Evolutionary conservation across 805 yeast genomes (phyloP).

Genomic region (Komagataella mondaviorum): DNA sequence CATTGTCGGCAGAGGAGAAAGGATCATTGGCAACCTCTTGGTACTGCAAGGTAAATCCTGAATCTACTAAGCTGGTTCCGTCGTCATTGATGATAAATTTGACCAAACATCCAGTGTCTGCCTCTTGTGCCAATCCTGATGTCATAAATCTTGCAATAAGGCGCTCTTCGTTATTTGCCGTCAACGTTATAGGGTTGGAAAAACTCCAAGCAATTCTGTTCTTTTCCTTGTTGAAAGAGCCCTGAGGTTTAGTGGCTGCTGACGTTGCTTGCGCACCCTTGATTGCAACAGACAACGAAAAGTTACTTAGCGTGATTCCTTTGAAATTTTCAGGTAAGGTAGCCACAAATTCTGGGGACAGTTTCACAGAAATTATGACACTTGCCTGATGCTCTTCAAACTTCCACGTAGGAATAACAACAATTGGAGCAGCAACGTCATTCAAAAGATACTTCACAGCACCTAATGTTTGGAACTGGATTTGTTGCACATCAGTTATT

Average conservation of each 20-base stretch:
- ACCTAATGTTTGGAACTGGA: conserved; percentile 56
- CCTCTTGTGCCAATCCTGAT: conserved; percentile 54
- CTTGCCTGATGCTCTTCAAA: conserved; percentile 77
- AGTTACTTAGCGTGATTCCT: conserved; percentile 36
- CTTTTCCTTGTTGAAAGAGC: conserved; percentile 78
- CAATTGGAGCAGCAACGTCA: conserved; percentile 46
- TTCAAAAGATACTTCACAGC: conserved; percentile 65
- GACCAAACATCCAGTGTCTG: conserved; percentile 59
- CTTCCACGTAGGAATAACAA: conserved; percentile 79
- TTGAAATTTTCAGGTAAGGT: conserved; percentile 16
- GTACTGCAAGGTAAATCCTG: background rate
- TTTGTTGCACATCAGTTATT: conserved; percentile 29
- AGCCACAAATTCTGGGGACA: conserved; percentile 30
- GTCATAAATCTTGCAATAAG: conserved; percentile 82
- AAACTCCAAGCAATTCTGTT: conserved; percentile 82
- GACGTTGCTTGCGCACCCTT: conserved; percentile 48
- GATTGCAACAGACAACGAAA: conserved; percentile 48
- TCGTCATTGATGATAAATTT: conserved; percentile 38
- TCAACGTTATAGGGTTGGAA: conserved; percentile 23
- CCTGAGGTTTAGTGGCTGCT: conserved; percentile 86
- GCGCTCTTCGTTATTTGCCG: conserved; percentile 35
- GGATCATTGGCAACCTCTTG: conserved; percentile 15
- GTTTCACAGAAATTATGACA: conserved; percentile 58
- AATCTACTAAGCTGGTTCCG: conserved; percentile 27
- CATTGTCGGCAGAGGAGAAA: conserved; percentile 14